Evolutionary conservation across 2,329 filamentous ascomycete genomes (phyloP).

Genomic region (Colletotrichum viniferum): DNA sequence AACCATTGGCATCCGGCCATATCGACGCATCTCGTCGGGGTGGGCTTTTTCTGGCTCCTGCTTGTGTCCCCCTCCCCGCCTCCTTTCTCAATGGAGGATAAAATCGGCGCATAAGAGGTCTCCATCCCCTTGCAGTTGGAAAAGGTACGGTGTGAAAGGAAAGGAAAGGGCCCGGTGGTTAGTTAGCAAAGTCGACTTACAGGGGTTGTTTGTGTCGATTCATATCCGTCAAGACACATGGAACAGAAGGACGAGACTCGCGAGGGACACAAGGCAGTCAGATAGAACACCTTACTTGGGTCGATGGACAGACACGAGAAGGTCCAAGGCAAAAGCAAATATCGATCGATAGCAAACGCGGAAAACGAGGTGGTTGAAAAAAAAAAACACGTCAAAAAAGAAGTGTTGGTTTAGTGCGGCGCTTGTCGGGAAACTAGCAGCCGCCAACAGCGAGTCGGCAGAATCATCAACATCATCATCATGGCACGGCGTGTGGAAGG

Average conservation of each 20-base stretch:
- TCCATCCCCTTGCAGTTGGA: neutral
- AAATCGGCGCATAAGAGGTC: neutral
- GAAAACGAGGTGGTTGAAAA: neutral
- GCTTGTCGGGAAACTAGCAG: neutral
- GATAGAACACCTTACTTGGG: neutral
- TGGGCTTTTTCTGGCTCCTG: neutral
- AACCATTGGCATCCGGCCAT: neutral
- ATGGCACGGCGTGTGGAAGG: neutral
- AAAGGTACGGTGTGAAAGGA: neutral
- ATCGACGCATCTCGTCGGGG: neutral
- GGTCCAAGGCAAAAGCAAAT: neutral
- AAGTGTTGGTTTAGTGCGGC: neutral
- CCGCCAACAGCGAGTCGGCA: neutral
- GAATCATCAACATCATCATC: conserved; percentile 10
- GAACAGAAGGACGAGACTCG: neutral
- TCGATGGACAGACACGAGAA: neutral
- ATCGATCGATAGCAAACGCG: neutral
- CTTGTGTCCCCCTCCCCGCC: neutral
- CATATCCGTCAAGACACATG: neutral
- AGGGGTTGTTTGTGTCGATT: neutral
- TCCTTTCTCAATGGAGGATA: neutral
- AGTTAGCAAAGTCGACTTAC: neutral
- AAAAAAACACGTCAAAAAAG: neutral
- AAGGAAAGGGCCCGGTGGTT: neutral
- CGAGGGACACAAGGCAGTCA: neutral